phyloP scores from a whole-genome alignment of 1,139 yeast genomes.

The Yamadazyma siamensis region DNA sequence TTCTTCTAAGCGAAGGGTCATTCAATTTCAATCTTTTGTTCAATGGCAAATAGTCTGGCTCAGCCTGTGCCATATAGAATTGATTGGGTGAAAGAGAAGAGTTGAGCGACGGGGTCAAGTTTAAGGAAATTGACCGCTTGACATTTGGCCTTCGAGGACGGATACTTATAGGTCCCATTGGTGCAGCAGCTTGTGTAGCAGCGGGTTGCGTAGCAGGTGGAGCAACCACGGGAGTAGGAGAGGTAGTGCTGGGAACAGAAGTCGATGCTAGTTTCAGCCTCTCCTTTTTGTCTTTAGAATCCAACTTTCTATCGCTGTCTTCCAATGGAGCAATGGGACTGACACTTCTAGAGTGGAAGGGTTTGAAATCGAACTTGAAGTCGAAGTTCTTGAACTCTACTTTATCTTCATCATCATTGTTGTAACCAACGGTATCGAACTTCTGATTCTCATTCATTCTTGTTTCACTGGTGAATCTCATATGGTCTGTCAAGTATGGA shows the following conservation, averaged over 20 bases:
- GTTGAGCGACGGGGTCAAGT: slow-evolving; percentile 10
- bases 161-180: slow-evolving; percentile 6
- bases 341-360: slow-evolving; percentile 16
- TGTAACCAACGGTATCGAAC: not conserved
- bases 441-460: slow-evolving; percentile 25
- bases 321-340: slow-evolving; percentile 12
- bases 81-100: slow-evolving; percentile 8
- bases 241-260: too few relatives aligned
- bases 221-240: too few relatives aligned
- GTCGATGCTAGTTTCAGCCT: not conserved
- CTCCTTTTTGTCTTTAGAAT: not conserved
- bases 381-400: slow-evolving; percentile 12
- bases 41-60: slow-evolving; percentile 45
- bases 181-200: not conserved
- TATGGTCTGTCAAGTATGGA: slow-evolving; percentile 57
- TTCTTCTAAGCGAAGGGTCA: slow-evolving; percentile 36
- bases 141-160: slow-evolving; percentile 7
- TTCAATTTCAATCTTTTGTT: slow-evolving; percentile 49
- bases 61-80: slow-evolving; percentile 16
- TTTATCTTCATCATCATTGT: slow-evolving; percentile 4
- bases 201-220: not conserved
- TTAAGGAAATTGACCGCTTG: slow-evolving; percentile 10
- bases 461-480: slow-evolving; percentile 57
- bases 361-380: slow-evolving; percentile 14
- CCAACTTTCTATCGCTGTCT: slow-evolving; percentile 1